Conservation (phyloP, 306 rosid species). For the Medicago truncatula region MtrunA17r5.0-ANR NC_053042.1:44321501-44322000, state of each 20-base stretch:
- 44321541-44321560: no score
- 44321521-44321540: no score
- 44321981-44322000: constrained; percentile 25
- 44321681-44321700: neutral
- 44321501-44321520: no score
- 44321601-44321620: neutral
- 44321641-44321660: neutral
- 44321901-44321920: neutral
- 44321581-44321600: no score
- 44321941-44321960: constrained; percentile 5
- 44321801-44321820: constrained; percentile 23
- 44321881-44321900: constrained; percentile 9
- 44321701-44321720: neutral
- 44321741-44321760: no score
- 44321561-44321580: no score
- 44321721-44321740: neutral
- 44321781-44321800: neutral
- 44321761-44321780: neutral
- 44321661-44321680: neutral
- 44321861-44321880: constrained; percentile 15
- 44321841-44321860: constrained; percentile 40
- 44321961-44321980: constrained; percentile 19
- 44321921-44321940: neutral
- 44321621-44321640: neutral
- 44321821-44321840: constrained; percentile 37